phyloP scores from a whole-genome alignment of 352 stramenopile genomes.

The Phytophthora chlamydospora region DNA sequence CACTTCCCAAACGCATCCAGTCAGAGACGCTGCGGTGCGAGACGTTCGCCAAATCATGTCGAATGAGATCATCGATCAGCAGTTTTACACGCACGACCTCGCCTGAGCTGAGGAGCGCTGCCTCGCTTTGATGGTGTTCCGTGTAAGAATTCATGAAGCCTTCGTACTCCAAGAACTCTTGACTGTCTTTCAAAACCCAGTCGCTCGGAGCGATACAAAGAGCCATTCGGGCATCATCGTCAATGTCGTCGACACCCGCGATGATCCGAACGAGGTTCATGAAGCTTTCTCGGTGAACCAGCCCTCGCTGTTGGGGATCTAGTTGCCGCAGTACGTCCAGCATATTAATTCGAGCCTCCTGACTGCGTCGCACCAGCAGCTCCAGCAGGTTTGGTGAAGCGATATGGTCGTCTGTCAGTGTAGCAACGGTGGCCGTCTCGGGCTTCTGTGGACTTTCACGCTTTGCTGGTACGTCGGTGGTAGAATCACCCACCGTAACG shows the following conservation, averaged over 20 bases:
- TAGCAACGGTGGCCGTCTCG: slow-evolving; percentile 34
- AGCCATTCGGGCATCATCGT: slow-evolving; percentile 7
- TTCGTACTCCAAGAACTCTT: slow-evolving; percentile 31
- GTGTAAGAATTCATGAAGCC: slow-evolving; percentile 28
- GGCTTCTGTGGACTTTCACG: background rate
- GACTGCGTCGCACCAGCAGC: slow-evolving; percentile 36
- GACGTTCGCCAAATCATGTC: slow-evolving; percentile 23
- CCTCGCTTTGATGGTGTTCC: slow-evolving; percentile 11
- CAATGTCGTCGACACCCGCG: slow-evolving; percentile 20
- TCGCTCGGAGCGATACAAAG: slow-evolving; percentile 25
- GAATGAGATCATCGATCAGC: slow-evolving; percentile 34
- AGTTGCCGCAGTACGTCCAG: slow-evolving; percentile 28
- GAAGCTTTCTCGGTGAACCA: slow-evolving; percentile 36
- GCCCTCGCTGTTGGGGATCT: slow-evolving; percentile 32
- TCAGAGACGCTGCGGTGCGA: slow-evolving; percentile 25
- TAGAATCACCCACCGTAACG: background rate
- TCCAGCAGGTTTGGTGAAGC: slow-evolving; percentile 19
- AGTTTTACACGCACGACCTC: slow-evolving; percentile 26
- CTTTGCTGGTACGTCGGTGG: background rate
- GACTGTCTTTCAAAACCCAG: slow-evolving; percentile 20
- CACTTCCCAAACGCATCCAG: slow-evolving; percentile 30
- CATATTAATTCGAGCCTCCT: slow-evolving; percentile 36
- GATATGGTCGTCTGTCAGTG: slow-evolving; percentile 26
- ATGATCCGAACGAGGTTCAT: slow-evolving; percentile 36
- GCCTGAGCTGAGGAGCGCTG: slow-evolving; percentile 6